Evolutionary conservation across 2,329 filamentous ascomycete genomes (phyloP).

Genomic region (Didymellaceae sp.): DNA sequence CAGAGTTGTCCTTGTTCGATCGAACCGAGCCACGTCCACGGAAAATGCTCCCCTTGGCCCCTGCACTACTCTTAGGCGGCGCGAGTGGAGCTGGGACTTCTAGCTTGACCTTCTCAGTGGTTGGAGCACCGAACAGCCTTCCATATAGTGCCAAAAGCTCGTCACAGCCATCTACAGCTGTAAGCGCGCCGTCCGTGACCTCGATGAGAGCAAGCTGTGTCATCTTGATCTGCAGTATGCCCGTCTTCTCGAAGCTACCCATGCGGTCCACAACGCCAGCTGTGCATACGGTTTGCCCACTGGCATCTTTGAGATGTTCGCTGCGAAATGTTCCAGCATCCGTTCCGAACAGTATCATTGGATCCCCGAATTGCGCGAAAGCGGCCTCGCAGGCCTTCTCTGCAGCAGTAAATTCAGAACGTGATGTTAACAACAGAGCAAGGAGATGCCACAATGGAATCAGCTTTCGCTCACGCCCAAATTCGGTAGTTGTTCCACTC

Average conservation of each 20-base stretch:
- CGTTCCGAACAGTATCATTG: conserved; percentile 69
- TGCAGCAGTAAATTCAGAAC: conserved; percentile 83
- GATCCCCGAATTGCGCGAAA: conserved; percentile 85
- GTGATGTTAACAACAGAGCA: conserved; percentile 81
- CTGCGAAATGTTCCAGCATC: conserved; percentile 62
- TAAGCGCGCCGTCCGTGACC: conserved; percentile 79
- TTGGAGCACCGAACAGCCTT: conserved; percentile 74
- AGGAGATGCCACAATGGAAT: conserved; percentile 93
- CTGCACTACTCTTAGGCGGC: conserved; percentile 65
- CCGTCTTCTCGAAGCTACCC: conserved; percentile 82
- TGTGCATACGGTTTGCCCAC: conserved; percentile 20
- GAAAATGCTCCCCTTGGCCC: conserved; percentile 81
- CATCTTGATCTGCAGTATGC: conserved; percentile 93
- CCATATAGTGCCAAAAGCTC: conserved; percentile 84
- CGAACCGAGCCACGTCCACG: conserved; percentile 50
- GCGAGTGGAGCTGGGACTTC: conserved; percentile 57
- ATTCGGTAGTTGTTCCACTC: conserved; percentile 35
- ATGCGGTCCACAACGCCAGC: conserved; percentile 75
- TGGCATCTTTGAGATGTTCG: conserved; percentile 66
- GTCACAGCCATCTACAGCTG: conserved; percentile 85
- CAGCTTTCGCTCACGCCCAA: conserved; percentile 63
- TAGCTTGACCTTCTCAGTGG: conserved; percentile 41
- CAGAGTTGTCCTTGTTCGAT: conserved; percentile 32
- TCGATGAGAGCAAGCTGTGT: conserved; percentile 88
- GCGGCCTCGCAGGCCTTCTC: conserved; percentile 85